A percentile compares a stretch with the other conserved stretches of the same genome.
phyloP scores from a whole-genome alignment of 202 grass and related monocot genomes.

The Carex arenaria region DNA sequence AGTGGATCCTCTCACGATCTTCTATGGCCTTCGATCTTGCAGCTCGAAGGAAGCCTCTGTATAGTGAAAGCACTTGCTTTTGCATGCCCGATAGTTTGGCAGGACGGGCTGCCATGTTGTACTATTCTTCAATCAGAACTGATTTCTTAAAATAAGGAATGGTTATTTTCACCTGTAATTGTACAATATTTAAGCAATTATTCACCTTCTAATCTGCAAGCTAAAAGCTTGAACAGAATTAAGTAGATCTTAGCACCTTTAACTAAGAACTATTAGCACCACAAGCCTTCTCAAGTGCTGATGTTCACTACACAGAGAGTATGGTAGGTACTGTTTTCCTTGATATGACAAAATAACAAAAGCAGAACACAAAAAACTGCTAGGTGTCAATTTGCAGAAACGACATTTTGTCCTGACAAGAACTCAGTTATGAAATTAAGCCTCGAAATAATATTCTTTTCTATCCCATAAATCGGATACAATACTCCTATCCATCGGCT shows the following conservation, averaged over 20 bases:
- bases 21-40: constrained; percentile 45
- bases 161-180: background rate
- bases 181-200: background rate
- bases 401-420: background rate
- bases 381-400: background rate
- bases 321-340: background rate
- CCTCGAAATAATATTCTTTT: background rate
- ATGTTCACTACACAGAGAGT: background rate
- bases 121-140: background rate
- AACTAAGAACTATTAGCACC: background rate
- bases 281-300: background rate
- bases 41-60: constrained; percentile 74
- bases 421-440: background rate
- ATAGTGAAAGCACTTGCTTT: constrained; percentile 70
- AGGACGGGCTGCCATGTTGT: constrained; percentile 54
- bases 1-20: constrained; percentile 52
- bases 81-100: constrained; percentile 71
- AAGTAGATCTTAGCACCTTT: background rate
- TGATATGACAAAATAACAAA: background rate
- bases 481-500: background rate
- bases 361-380: background rate
- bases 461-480: background rate
- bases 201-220: background rate
- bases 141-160: background rate
- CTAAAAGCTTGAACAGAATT: background rate